Percentiles rank a stretch among this genome's conserved stretches.
These are phyloP conservation scores for Calonectria naviculata DNA, from an alignment of 2,329 filamentous ascomycete species.

Conservation along the genomic window DNA sequence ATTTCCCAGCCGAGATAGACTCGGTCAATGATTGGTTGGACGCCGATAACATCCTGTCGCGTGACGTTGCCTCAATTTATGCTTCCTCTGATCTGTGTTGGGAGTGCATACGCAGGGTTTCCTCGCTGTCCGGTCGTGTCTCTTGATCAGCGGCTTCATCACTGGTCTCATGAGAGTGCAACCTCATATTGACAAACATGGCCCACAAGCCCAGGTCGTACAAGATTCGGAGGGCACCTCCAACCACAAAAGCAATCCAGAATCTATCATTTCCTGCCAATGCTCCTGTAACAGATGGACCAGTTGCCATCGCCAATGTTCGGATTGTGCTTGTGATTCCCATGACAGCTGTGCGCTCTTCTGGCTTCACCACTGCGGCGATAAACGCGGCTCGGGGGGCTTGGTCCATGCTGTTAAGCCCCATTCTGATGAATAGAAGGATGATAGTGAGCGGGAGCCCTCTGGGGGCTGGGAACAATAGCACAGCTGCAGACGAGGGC, in stretches of 20 bases:
- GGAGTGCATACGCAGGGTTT: not conserved
- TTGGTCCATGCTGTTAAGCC: conserved; percentile 77
- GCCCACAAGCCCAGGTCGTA: conserved; percentile 70
- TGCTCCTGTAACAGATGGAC: conserved; percentile 66
- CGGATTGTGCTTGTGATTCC: conserved; percentile 72
- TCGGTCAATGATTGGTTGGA: no score
- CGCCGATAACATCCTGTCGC: not conserved
- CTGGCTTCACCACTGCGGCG: conserved; percentile 71
- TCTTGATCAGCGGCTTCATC: not conserved
- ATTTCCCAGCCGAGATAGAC: not conserved
- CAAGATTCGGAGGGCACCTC: conserved; percentile 61
- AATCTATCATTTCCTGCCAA: conserved; percentile 64
- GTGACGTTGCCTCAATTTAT: not conserved
- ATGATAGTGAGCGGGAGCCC: conserved; percentile 62
- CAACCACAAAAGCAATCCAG: conserved; percentile 72
- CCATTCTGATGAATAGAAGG: conserved; percentile 68
- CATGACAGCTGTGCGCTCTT: conserved; percentile 77
- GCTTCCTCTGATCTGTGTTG: not conserved
- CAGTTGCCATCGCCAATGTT: conserved; percentile 66
- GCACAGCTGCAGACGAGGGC: conserved; percentile 70
- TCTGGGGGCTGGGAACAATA: conserved; percentile 68
- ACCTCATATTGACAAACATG: conserved; percentile 68
- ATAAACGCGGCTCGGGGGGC: conserved; percentile 74
- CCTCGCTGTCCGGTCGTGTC: conserved; percentile 25
- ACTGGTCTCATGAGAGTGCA: conserved; percentile 56